Percentiles rank a stretch among this genome's conserved stretches.
phyloP scores from a whole-genome alignment of 2,329 filamentous ascomycete genomes.

The Lachnellula cervina region DNA sequence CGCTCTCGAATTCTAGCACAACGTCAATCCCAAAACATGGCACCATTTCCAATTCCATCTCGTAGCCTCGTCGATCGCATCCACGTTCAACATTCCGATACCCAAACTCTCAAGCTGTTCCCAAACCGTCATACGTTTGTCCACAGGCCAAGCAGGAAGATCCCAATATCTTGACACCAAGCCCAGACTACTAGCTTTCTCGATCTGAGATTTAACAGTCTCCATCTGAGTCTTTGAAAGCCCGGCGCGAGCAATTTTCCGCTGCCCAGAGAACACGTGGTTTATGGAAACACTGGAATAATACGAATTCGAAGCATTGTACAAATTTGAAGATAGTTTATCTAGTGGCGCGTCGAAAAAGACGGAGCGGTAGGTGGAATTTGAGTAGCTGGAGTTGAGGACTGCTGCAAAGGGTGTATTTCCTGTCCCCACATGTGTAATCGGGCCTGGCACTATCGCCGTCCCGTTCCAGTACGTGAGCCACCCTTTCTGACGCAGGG shows the following conservation, averaged over 20 bases:
- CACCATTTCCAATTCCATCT: slow-evolving; percentile 23
- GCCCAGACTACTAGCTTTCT: slow-evolving; percentile 33
- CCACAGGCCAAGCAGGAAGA: slow-evolving; percentile 37
- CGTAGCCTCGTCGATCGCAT: slow-evolving; percentile 37
- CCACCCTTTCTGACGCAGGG: slow-evolving; percentile 37
- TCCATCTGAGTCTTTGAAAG: slow-evolving; percentile 21
- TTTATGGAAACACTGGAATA: slow-evolving; percentile 25
- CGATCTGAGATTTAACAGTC: slow-evolving; percentile 22
- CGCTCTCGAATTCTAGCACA: slow-evolving; percentile 9
- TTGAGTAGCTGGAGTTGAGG: slow-evolving; percentile 26
- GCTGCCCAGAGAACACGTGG: not conserved
- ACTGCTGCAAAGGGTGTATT: slow-evolving; percentile 41
- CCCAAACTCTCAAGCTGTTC: slow-evolving; percentile 33
- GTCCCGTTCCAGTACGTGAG: slow-evolving; percentile 36
- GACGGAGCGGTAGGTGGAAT: slow-evolving; percentile 39
- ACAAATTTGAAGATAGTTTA: slow-evolving; percentile 20
- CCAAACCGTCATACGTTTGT: slow-evolving; percentile 37
- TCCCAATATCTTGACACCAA: slow-evolving; percentile 41
- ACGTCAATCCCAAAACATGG: slow-evolving; percentile 10
- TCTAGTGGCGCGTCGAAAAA: slow-evolving; percentile 44
- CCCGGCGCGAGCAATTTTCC: slow-evolving; percentile 6
- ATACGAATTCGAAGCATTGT: slow-evolving; percentile 10
- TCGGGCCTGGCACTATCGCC: slow-evolving; percentile 30
- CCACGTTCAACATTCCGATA: slow-evolving; percentile 40
- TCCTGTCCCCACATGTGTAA: slow-evolving; percentile 49